These are phyloP conservation scores for Microsporum audouinii DNA, from an alignment of 2,329 filamentous ascomycete genomes.

Conservation along the genomic window DNA sequence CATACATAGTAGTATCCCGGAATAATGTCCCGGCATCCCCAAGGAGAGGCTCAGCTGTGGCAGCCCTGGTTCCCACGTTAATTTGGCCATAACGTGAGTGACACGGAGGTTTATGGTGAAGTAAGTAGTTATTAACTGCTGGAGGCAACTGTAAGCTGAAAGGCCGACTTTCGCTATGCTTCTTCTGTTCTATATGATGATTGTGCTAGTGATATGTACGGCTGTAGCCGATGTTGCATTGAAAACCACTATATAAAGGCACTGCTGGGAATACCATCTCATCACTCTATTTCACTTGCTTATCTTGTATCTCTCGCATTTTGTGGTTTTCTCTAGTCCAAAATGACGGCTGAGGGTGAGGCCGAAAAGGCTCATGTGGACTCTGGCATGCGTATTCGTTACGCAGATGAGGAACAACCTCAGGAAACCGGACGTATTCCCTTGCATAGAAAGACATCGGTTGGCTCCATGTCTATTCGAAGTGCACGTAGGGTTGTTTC, in stretches of 20 bases:
- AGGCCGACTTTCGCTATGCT: background rate
- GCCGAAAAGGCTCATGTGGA: slow-evolving; percentile 7
- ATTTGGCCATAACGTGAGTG: background rate
- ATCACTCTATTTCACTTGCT: background rate
- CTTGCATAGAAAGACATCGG: slow-evolving; percentile 7
- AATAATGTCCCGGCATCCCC: background rate
- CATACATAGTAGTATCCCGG: background rate
- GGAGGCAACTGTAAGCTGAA: background rate
- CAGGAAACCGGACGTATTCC: slow-evolving; percentile 6
- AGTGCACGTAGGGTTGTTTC: slow-evolving; percentile 11
- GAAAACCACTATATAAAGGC: background rate
- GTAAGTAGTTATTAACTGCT: background rate
- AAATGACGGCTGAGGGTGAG: background rate
- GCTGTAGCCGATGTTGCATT: background rate
- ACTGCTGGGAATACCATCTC: background rate
- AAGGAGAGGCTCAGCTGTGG: background rate
- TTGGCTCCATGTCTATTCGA: slow-evolving; percentile 12
- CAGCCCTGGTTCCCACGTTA: background rate
- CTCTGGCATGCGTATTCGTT: slow-evolving; percentile 7
- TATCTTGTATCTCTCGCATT: background rate
- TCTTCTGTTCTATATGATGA: background rate
- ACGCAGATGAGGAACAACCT: slow-evolving; percentile 9
- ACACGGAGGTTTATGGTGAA: background rate
- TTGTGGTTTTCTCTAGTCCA: background rate
- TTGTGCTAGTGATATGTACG: background rate